Evolutionary conservation across 768 basidiomycete species (phyloP).

Genomic region (Tylopilus subfusipes): DNA sequence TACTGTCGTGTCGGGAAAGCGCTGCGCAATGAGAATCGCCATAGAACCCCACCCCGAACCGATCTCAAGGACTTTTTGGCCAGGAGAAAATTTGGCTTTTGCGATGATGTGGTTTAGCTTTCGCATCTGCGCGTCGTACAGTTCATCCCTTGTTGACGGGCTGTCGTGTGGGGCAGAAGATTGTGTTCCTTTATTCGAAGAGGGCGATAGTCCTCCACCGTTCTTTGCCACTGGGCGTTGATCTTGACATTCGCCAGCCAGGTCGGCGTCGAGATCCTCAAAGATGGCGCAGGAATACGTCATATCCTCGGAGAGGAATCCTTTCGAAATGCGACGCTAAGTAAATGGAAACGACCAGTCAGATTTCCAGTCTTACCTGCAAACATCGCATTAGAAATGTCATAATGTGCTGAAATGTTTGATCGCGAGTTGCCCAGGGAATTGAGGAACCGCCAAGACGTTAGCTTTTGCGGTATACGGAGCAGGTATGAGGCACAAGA

Average conservation of each 20-base stretch:
- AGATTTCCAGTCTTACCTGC: neutral
- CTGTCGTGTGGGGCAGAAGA: neutral
- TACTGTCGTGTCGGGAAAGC: neutral
- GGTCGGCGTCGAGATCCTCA: neutral
- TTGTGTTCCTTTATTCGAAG: neutral
- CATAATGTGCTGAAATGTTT: neutral
- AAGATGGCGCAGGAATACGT: conserved; percentile 1
- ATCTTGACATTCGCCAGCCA: neutral
- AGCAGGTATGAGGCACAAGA: neutral
- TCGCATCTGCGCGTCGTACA: neutral
- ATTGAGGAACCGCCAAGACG: neutral
- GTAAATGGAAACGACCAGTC: neutral
- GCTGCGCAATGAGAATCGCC: neutral
- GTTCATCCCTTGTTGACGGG: neutral
- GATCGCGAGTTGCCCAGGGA: neutral
- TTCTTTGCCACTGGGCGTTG: neutral
- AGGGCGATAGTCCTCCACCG: neutral
- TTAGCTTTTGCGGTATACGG: neutral
- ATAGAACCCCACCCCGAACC: neutral
- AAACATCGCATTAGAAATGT: conserved; percentile 1
- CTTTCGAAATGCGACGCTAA: neutral
- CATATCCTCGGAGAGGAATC: neutral
- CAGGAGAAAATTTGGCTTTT: neutral
- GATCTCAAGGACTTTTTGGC: neutral
- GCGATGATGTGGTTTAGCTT: neutral